Conservation (phyloP, 1,284 basidiomycete species). For the Calocybe gambosa region DNA sequence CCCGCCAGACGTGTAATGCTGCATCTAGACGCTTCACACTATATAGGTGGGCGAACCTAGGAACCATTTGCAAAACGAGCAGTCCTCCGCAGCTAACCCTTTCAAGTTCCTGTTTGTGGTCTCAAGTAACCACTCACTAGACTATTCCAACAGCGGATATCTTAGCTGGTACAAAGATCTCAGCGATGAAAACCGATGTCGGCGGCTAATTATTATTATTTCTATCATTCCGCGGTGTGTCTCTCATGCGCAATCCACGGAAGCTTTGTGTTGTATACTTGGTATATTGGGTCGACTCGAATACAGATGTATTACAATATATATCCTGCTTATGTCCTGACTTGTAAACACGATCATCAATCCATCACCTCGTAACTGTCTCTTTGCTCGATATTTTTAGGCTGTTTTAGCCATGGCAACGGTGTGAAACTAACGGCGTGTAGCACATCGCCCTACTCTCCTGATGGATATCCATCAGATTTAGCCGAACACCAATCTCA, state of each 20-base stretch:
- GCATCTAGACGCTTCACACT: too few relatives aligned
- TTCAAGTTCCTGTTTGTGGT: too few relatives aligned
- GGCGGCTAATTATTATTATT: slow-evolving; percentile 32
- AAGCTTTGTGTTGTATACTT: neutral
- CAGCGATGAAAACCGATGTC: slow-evolving; percentile 25
- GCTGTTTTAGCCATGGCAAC: neutral
- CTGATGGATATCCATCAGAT: neutral
- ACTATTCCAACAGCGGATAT: slow-evolving; percentile 28
- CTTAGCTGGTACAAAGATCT: slow-evolving; percentile 27
- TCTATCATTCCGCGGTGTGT: slow-evolving; percentile 32
- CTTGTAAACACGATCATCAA: neutral
- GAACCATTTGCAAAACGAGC: too few relatives aligned
- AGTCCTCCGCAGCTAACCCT: too few relatives aligned
- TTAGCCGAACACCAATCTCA: neutral
- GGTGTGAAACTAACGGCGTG: neutral
- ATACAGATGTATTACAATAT: neutral
- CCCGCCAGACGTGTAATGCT: too few relatives aligned
- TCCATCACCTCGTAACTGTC: neutral
- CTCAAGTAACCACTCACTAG: too few relatives aligned
- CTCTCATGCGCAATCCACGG: slow-evolving; percentile 21
- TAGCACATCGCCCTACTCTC: neutral
- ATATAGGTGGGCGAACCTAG: too few relatives aligned
- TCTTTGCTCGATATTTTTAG: neutral
- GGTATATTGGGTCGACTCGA: neutral
- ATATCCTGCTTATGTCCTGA: neutral